These are phyloP conservation scores for Saccharomyces hybrid DNA, from an alignment of 1,139 yeast species.

Conservation along the genomic window DNA sequence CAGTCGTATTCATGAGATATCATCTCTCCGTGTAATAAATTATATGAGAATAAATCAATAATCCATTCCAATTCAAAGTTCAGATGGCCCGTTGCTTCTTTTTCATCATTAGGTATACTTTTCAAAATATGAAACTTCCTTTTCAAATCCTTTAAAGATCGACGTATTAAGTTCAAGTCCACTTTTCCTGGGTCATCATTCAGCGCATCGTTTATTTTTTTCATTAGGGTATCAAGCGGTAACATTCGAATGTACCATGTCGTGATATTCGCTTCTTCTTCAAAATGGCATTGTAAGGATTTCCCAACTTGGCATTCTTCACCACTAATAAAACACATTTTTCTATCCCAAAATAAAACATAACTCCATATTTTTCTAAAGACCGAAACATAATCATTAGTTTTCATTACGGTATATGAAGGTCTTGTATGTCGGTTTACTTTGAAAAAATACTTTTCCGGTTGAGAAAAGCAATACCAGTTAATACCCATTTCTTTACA, in stretches of 20 bases:
- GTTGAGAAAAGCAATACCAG: constrained; percentile 20
- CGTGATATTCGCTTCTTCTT: not conserved
- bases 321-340: constrained; percentile 25
- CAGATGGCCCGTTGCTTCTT: constrained; percentile 7
- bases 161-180: constrained; percentile 10
- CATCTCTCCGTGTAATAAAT: constrained; percentile 21
- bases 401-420: constrained; percentile 9
- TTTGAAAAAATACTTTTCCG: constrained; percentile 14
- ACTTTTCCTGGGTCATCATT: constrained; percentile 21
- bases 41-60: constrained; percentile 17
- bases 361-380: constrained; percentile 25
- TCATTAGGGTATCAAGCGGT: constrained; percentile 16
- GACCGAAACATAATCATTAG: constrained; percentile 14
- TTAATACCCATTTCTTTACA: constrained; percentile 27
- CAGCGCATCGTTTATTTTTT: constrained; percentile 15
- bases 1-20: constrained; percentile 17
- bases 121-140: constrained; percentile 7
- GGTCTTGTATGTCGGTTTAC: constrained; percentile 18
- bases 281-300: constrained; percentile 11
- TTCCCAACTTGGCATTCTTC: constrained; percentile 25
- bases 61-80: constrained; percentile 21
- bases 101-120: not conserved
- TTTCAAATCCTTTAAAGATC: constrained; percentile 9
- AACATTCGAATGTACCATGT: constrained; percentile 19
- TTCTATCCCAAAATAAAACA: constrained; percentile 29